Base-by-base conservation (phyloP, 2,329 filamentous ascomycete genomes). In the Diplodia seriata region DNA sequence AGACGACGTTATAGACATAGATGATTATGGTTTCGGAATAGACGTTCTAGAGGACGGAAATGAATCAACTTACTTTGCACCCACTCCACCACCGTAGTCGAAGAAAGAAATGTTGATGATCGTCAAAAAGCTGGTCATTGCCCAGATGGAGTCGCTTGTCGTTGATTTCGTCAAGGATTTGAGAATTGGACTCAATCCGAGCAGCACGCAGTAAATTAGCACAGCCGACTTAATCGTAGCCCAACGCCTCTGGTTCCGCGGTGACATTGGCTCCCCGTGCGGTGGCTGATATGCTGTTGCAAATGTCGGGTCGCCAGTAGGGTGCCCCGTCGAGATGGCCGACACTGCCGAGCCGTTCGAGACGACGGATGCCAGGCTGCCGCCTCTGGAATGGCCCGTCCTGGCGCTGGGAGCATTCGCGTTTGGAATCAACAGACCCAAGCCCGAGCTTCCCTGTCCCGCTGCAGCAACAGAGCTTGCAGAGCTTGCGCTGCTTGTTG, bases 31-130 rank as follows among this genome's bases (percentile, higher is more conserved):
- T 51, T 40, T 55, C 15, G 62, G 23, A 54, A 64, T 64, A 66
- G 62, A 66, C 36, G 31, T 63, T n/a, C 20, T 38, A 51, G 43
- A 63, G 29, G 43, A 51, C 23, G 12, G 47, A 47, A 51, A 38
- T 12, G 20, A 36, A 62, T 18, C 33, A 57, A 70, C 76, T 69
- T 76, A 81, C 78, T 85, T 85, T 50, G 78, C 87, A 80, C 82
- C 84, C 50, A 84, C 81, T 40, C 87, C 86, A 50, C 91, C 91
- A 12, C 92, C 92, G 79, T 99, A 99, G 83, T 99, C 95, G 76
- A 97, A 98, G 78, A 96, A 97, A 80, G 97, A 96, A 70, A 98
- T 93, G 78, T 99, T 99, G 80, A 97, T 94, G 74, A 91, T 87
- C 70, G 99, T 87, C 54, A 99, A 85, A 89, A 93, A 95, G 75